Conservation (phyloP, 305 asterid species). For the Fraxinus angustifolia region DNA sequence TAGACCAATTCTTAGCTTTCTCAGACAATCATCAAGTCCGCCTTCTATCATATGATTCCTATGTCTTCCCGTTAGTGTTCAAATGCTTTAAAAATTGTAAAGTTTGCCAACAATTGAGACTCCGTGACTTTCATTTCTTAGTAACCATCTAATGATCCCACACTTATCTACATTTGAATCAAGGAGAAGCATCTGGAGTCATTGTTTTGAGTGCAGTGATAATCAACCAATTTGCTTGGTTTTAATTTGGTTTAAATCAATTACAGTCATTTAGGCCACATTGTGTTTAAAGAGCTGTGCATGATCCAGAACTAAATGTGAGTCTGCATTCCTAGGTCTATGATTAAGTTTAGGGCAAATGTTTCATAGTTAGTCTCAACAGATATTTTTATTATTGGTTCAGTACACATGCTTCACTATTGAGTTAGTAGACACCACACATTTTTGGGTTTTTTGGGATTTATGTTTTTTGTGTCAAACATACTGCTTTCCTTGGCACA, state of each 20-base stretch:
- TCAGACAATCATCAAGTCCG: background rate
- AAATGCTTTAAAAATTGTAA: background rate
- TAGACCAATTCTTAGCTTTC: background rate
- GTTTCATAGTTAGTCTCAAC: background rate
- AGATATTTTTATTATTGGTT: background rate
- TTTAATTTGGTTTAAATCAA: background rate
- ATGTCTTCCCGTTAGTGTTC: background rate
- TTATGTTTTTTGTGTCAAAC: background rate
- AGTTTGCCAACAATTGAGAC: background rate
- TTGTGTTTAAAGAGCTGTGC: background rate
- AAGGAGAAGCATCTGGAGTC: background rate
- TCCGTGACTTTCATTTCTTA: background rate
- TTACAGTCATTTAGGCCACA: background rate
- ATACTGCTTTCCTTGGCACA: background rate
- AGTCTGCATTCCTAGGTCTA: background rate
- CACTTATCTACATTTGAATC: background rate
- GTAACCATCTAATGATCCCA: background rate
- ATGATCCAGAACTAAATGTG: background rate
- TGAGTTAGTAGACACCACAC: background rate
- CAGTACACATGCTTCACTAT: background rate
- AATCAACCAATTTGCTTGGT: background rate
- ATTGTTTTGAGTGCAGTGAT: background rate
- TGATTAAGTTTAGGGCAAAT: background rate
- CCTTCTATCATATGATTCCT: background rate
- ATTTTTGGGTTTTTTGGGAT: constrained; percentile 3